phyloP scores from a whole-genome alignment of 805 yeast genomes.

The Wickerhamiella spandovensis region DNA sequence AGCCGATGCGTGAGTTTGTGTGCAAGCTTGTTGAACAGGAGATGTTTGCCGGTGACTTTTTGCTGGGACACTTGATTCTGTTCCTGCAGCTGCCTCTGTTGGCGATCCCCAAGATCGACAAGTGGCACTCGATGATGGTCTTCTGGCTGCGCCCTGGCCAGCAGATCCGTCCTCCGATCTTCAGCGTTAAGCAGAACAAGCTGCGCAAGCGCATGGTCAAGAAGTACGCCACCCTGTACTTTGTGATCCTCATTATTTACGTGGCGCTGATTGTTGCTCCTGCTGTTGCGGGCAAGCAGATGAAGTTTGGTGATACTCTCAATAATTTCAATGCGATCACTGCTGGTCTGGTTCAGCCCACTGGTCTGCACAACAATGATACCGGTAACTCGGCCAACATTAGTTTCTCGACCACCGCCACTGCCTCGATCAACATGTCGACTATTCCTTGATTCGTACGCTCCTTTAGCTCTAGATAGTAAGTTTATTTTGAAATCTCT shows the following conservation, averaged over 20 bases:
- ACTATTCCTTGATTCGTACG: not conserved
- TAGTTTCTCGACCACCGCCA: constrained; percentile 39
- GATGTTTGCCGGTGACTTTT: constrained; percentile 92
- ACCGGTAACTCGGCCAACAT: constrained; percentile 33
- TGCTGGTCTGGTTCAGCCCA: constrained; percentile 80
- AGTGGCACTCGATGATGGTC: constrained; percentile 95
- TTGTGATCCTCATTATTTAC: constrained; percentile 53
- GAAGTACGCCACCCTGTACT: constrained; percentile 77
- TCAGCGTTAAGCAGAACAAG: constrained; percentile 90
- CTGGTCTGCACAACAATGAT: constrained; percentile 67
- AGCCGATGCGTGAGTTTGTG: constrained; percentile 87
- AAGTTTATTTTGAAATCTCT: not conserved
- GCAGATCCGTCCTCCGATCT: constrained; percentile 96
- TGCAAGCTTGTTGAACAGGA: constrained; percentile 92
- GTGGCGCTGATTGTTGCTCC: constrained; percentile 79
- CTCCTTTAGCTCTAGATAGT: not conserved
- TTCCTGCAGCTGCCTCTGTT: constrained; percentile 83
- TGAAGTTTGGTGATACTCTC: constrained; percentile 29
- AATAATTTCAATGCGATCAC: constrained; percentile 23
- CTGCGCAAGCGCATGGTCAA: constrained; percentile 95
- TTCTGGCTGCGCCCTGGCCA: constrained; percentile 98
- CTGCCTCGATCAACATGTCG: constrained; percentile 22
- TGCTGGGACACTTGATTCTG: constrained; percentile 79
- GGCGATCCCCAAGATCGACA: constrained; percentile 76
- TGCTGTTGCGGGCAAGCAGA: constrained; percentile 61